A percentile compares a stretch with the other conserved stretches of the same genome.
These are phyloP conservation scores for Xylaria sp. DNA, from an alignment of 2,329 filamentous ascomycete species.

Conservation along the genomic window DNA sequence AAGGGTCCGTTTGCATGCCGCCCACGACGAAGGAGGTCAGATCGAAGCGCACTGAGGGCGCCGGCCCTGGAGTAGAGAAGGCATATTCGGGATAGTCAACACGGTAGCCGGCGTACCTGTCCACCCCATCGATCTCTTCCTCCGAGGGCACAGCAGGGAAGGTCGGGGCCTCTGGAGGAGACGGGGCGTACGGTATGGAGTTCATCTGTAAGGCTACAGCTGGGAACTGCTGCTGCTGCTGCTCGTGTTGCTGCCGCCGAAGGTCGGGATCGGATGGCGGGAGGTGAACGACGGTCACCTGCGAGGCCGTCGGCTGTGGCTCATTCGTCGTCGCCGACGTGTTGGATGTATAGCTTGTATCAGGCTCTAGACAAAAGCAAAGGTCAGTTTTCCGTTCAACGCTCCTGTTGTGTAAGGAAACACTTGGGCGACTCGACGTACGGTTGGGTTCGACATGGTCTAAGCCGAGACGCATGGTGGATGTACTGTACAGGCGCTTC, in stretches of 20 bases:
- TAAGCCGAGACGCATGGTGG: conserved; percentile 38
- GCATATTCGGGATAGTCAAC: conserved; percentile 43
- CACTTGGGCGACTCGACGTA: conserved; percentile 27
- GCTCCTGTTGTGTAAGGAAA: not conserved
- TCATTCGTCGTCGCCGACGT: conserved; percentile 37
- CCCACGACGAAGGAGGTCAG: conserved; percentile 53
- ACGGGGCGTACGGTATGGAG: conserved; percentile 52
- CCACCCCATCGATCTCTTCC: conserved; percentile 58
- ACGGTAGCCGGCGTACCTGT: conserved; percentile 53
- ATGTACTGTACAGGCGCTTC: conserved; percentile 24
- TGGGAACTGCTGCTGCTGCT: conserved; percentile 21
- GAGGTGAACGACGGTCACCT: conserved; percentile 45
- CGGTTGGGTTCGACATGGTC: conserved; percentile 36
- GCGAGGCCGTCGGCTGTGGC: conserved; percentile 44
- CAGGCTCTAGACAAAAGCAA: conserved; percentile 37
- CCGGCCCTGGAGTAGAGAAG: conserved; percentile 38
- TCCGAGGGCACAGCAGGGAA: conserved; percentile 50
- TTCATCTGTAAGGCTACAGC: conserved; percentile 54
- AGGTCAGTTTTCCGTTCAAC: conserved; percentile 17
- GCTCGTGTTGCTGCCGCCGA: conserved; percentile 23
- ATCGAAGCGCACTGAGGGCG: conserved; percentile 52
- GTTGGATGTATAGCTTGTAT: conserved; percentile 37
- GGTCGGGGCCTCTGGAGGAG: conserved; percentile 52
- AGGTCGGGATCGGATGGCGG: conserved; percentile 38
- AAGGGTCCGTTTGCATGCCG: conserved; percentile 43